A percentile compares a stretch with the other conserved stretches of the same genome.
These are phyloP conservation scores for Erythrophleum fordii DNA, from an alignment of 306 rosid species.

Conservation along the genomic window DNA sequence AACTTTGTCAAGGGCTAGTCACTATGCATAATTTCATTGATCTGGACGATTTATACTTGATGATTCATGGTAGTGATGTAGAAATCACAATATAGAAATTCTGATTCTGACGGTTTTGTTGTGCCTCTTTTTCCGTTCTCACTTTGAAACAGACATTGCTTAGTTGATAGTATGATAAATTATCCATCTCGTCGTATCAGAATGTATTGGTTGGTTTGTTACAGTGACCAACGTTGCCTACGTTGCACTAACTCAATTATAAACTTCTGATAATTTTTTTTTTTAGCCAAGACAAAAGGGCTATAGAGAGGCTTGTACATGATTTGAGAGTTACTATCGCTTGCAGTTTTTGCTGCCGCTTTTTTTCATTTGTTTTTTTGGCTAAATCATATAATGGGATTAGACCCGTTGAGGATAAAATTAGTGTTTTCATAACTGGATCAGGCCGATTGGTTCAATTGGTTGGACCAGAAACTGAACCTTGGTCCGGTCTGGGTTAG, in stretches of 20 bases:
- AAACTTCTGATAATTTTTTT: too few relatives aligned
- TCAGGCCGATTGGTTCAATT: too few relatives aligned
- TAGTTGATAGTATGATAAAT: conserved; percentile 22
- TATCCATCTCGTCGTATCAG: conserved; percentile 12
- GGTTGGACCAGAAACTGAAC: too few relatives aligned
- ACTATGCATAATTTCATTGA: conserved; percentile 28
- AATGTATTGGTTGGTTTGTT: conserved; percentile 27
- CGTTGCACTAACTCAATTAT: background rate
- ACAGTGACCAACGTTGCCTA: background rate
- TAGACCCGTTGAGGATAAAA: background rate
- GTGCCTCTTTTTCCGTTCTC: conserved; percentile 22
- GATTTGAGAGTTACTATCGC: background rate
- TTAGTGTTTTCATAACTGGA: too few relatives aligned
- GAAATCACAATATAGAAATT: conserved; percentile 30
- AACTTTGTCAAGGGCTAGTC: conserved; percentile 13
- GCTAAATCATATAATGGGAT: background rate
- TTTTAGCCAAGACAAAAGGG: background rate
- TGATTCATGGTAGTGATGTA: conserved; percentile 31
- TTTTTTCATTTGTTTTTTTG: too few relatives aligned
- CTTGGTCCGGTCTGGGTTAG: too few relatives aligned
- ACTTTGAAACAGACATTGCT: background rate
- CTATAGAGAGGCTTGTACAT: background rate
- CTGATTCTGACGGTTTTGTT: conserved; percentile 28
- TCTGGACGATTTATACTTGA: conserved; percentile 34
- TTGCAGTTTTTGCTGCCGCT: background rate